Conservation (phyloP, 2,329 filamentous ascomycete species). For the Blastomyces emzantsi region DNA sequence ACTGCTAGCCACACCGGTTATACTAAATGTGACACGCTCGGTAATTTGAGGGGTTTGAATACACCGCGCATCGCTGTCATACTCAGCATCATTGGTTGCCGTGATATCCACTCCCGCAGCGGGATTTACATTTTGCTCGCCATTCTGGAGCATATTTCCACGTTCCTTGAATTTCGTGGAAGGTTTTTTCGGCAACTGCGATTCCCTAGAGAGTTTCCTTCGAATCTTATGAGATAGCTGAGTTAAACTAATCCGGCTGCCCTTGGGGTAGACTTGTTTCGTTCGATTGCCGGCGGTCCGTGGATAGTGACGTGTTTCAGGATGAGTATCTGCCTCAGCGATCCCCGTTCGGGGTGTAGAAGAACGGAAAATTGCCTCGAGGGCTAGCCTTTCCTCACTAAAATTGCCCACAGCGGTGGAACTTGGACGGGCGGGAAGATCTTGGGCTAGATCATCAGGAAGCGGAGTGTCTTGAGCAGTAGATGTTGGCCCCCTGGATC, state of each 20-base stretch:
- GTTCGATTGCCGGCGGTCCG: not conserved
- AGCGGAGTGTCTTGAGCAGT: not conserved
- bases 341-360: not conserved
- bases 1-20: conserved; percentile 11
- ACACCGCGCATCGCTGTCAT: conserved; percentile 36
- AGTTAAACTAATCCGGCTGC: conserved; percentile 11
- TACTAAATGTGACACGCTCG: conserved; percentile 14
- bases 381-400: conserved; percentile 9
- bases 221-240: conserved; percentile 24
- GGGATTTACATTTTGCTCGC: conserved; percentile 10
- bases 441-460: not conserved
- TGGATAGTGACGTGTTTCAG: not conserved
- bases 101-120: conserved; percentile 25
- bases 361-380: conserved; percentile 13
- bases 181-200: conserved; percentile 16
- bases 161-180: conserved; percentile 15
- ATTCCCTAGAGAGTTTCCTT: conserved; percentile 28
- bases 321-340: not conserved
- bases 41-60: conserved; percentile 28
- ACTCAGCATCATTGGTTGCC: conserved; percentile 29
- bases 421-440: not conserved
- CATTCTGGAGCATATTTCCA: not conserved
- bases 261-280: not conserved
- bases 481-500: not conserved
- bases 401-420: not conserved